A percentile compares a stretch with the other conserved stretches of the same genome.
Conservation (phyloP, 257 asterid genomes). For the Lantana camara region DNA sequence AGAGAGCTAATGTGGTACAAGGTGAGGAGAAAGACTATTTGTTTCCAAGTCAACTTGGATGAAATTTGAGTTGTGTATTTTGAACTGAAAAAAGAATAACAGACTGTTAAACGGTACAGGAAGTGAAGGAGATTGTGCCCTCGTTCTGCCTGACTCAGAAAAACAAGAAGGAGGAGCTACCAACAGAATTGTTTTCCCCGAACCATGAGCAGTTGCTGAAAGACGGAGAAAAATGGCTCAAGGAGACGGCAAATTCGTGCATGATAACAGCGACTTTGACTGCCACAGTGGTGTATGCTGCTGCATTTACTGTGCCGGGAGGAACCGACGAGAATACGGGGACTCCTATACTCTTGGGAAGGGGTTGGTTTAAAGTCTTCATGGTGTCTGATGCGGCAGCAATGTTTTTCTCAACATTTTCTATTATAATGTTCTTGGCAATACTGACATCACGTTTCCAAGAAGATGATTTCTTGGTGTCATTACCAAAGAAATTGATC, state of each 20-base stretch:
- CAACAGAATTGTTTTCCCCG: constrained; percentile 22
- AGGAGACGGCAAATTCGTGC: constrained; percentile 39
- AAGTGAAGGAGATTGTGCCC: constrained; percentile 41
- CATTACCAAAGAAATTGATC: constrained; percentile 17
- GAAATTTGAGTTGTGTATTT: no score
- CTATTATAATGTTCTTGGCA: constrained; percentile 25
- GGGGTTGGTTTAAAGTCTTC: constrained; percentile 23
- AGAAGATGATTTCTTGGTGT: constrained; percentile 17
- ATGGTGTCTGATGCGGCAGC: constrained; percentile 27
- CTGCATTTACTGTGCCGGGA: constrained; percentile 39
- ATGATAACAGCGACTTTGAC: constrained; percentile 41
- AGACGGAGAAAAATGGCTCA: constrained; percentile 46
- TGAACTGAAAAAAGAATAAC: no score
- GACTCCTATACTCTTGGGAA: constrained; percentile 20
- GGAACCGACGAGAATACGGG: constrained; percentile 31
- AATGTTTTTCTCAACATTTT: constrained; percentile 4
- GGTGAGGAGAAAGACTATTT: no score
- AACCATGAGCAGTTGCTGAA: constrained; percentile 29
- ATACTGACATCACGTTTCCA: neutral
- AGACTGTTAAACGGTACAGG: constrained; percentile 25
- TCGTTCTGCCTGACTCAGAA: constrained; percentile 1
- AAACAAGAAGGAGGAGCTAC: constrained; percentile 20
- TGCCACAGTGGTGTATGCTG: constrained; percentile 40
- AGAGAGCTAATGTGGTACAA: constrained; percentile 23
- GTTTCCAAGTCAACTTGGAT: no score